Evolutionary conservation across 106 monocot genomes (phyloP).

Genomic region (Allium cepa): DNA sequence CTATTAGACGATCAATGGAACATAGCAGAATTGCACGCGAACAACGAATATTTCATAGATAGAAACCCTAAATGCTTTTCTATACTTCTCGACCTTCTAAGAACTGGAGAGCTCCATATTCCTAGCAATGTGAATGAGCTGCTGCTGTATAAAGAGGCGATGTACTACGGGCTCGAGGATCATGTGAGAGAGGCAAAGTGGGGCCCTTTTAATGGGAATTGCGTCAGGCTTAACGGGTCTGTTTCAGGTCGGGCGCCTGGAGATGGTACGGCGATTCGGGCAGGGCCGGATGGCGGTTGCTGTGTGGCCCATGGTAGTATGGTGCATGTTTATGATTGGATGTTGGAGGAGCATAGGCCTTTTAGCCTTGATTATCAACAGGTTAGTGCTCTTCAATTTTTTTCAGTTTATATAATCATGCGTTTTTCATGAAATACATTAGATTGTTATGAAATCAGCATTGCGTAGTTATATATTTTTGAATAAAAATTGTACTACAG

Average conservation of each 20-base stretch:
- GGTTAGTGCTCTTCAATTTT: slow-evolving; percentile 13
- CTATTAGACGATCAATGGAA: slow-evolving; percentile 63
- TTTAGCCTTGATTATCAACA: slow-evolving; percentile 68
- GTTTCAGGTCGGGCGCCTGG: slow-evolving; percentile 67
- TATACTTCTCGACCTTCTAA: slow-evolving; percentile 78
- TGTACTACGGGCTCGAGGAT: slow-evolving; percentile 67
- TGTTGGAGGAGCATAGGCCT: slow-evolving; percentile 54
- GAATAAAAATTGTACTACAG: too few relatives aligned
- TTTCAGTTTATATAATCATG: too few relatives aligned
- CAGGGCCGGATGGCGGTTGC: slow-evolving; percentile 85
- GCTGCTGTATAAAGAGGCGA: slow-evolving; percentile 64
- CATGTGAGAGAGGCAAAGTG: slow-evolving; percentile 64
- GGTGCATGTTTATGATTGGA: slow-evolving; percentile 86
- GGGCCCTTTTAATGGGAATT: slow-evolving; percentile 75
- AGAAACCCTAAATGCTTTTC: slow-evolving; percentile 76
- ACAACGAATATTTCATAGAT: slow-evolving; percentile 71
- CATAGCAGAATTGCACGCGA: background rate
- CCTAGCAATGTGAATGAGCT: slow-evolving; percentile 39
- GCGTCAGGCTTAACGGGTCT: slow-evolving; percentile 33
- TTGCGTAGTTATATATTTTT: too few relatives aligned
- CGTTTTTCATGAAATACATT: too few relatives aligned
- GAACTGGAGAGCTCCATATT: slow-evolving; percentile 70
- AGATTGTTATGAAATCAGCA: too few relatives aligned
- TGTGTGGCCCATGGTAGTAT: slow-evolving; percentile 86
- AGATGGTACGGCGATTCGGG: slow-evolving; percentile 75